phyloP scores from a whole-genome alignment of 352 stramenopile genomes.

The Pelagophyceae sp. region DNA sequence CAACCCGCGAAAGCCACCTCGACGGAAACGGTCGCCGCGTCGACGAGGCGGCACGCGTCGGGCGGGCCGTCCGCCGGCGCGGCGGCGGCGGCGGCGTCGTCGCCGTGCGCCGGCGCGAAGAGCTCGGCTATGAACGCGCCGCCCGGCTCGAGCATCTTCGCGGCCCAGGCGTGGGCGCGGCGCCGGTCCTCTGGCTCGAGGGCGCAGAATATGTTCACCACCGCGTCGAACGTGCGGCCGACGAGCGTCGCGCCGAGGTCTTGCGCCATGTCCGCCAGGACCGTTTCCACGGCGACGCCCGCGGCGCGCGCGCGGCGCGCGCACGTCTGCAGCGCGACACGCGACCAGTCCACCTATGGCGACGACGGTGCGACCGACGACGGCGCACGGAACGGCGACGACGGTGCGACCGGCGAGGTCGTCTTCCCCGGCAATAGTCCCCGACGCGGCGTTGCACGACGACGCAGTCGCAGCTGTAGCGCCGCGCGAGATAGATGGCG shows the following conservation, averaged over 20 bases:
- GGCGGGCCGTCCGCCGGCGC: background rate
- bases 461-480: background rate
- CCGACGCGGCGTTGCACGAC: too few relatives aligned
- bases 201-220: background rate
- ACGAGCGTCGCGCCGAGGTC: too few relatives aligned
- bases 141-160: background rate
- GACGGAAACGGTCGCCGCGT: background rate
- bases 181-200: background rate
- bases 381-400: too few relatives aligned
- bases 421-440: too few relatives aligned
- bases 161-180: background rate
- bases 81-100: background rate
- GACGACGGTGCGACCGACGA: too few relatives aligned
- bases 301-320: background rate
- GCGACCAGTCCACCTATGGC: slow-evolving; percentile 2
- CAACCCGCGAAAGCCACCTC: background rate
- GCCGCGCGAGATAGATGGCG: background rate
- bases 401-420: too few relatives aligned
- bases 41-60: background rate
- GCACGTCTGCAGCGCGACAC: background rate
- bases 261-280: background rate
- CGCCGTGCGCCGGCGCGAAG: background rate
- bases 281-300: background rate
- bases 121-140: background rate
- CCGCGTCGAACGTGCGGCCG: background rate